Conservation (phyloP, 352 stramenopile species). For the Phytophthora citrophthora region DNA sequence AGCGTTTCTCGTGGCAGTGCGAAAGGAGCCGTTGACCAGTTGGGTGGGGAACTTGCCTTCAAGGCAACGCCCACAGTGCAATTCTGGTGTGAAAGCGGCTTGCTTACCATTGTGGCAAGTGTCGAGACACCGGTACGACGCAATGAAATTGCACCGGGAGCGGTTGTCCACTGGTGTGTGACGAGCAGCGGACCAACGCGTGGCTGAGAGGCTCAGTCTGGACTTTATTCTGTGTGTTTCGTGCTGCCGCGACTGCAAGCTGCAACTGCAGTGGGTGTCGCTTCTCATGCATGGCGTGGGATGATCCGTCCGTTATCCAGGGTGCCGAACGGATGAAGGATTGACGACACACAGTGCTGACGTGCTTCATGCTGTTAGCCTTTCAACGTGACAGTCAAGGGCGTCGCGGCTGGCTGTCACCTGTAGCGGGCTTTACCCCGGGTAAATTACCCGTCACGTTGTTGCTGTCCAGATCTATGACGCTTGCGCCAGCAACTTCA, state of each 20-base stretch:
- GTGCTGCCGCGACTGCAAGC: too few relatives aligned
- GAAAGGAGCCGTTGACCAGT: conserved; percentile 1
- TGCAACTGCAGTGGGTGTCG: too few relatives aligned
- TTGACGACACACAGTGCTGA: conserved; percentile 3
- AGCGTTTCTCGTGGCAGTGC: background rate
- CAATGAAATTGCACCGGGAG: conserved; percentile 4
- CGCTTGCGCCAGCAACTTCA: conserved; percentile 31
- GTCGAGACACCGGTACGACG: conserved; percentile 6
- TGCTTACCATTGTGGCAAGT: conserved; percentile 1
- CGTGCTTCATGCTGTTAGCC: background rate
- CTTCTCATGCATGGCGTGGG: conserved; percentile 6
- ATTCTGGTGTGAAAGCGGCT: conserved; percentile 4
- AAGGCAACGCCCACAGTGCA: conserved; percentile 1
- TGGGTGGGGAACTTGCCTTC: background rate
- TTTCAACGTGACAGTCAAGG: background rate
- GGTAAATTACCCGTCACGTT: background rate
- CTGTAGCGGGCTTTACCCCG: conserved; percentile 2
- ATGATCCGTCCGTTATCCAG: conserved; percentile 13
- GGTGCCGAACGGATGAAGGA: conserved; percentile 23
- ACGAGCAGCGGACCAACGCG: conserved; percentile 1
- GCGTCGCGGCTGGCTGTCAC: conserved; percentile 4
- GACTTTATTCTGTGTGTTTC: conserved; percentile 1
- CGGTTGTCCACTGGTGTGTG: conserved; percentile 1
- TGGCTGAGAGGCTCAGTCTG: background rate
- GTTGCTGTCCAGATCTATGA: conserved; percentile 10